Evolutionary conservation across 2,329 filamentous ascomycete genomes (phyloP).

Genomic region (Aspergillus texensis): DNA sequence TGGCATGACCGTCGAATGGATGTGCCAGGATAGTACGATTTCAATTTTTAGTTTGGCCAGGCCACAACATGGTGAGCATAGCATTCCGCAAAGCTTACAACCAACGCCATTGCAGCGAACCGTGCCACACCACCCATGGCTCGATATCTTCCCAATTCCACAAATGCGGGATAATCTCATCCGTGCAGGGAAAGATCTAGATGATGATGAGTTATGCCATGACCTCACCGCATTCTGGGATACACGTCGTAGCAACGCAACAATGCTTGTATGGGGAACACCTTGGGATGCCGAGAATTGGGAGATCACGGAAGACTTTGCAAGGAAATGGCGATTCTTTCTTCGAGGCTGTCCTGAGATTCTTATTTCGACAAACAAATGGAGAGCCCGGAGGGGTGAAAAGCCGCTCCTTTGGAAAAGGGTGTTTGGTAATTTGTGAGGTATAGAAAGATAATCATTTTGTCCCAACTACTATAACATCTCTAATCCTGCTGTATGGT

Average conservation of each 20-base stretch:
- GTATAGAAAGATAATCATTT: neutral
- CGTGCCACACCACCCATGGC: neutral
- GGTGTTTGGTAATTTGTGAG: neutral
- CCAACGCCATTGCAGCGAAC: neutral
- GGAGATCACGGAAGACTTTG: constrained; percentile 43
- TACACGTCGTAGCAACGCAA: constrained; percentile 18
- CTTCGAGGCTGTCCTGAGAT: neutral
- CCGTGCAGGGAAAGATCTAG: constrained; percentile 25
- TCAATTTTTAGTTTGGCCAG: neutral
- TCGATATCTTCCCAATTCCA: neutral
- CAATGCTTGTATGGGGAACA: constrained; percentile 42
- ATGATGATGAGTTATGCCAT: constrained; percentile 43
- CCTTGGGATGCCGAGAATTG: constrained; percentile 38
- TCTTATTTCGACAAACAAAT: neutral
- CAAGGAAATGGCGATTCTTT: constrained; percentile 33
- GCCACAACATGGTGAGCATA: neutral
- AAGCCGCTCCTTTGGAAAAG: neutral
- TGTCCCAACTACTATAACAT: neutral
- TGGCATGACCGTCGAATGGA: neutral
- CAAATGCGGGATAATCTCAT: constrained; percentile 44
- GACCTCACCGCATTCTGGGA: constrained; percentile 36
- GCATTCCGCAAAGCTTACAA: neutral
- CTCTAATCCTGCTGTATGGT: neutral
- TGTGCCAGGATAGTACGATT: neutral
- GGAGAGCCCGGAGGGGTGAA: neutral